phyloP scores from a whole-genome alignment of 2,329 filamentous ascomycete species.

The Sphaerulina populicola region DNA sequence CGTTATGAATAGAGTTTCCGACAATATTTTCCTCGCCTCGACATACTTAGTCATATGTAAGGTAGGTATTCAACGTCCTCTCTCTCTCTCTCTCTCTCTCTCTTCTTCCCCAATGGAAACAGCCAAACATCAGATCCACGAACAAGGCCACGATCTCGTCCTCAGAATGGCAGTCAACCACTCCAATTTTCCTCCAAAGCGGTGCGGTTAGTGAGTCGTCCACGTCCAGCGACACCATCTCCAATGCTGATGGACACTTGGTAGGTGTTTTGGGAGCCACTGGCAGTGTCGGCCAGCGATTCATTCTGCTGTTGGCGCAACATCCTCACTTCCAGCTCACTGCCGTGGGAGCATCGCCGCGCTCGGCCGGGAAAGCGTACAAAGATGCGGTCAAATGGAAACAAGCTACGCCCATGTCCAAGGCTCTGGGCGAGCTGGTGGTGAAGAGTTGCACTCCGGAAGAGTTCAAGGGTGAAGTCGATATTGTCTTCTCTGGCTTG shows the following conservation, averaged over 20 bases:
- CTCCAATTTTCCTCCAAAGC: constrained; percentile 43
- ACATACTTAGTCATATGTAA: neutral
- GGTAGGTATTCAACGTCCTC: neutral
- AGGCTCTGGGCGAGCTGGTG: constrained; percentile 65
- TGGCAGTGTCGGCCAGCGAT: constrained; percentile 89
- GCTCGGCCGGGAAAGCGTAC: constrained; percentile 89
- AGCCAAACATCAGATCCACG: constrained; percentile 17
- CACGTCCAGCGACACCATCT: constrained; percentile 5
- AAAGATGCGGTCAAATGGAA: constrained; percentile 93
- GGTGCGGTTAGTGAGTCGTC: constrained; percentile 41
- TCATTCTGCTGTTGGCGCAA: constrained; percentile 81
- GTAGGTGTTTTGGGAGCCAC: constrained; percentile 73
- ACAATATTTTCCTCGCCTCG: too few species aligned
- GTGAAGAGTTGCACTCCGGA: constrained; percentile 76
- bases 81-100: too few species aligned
- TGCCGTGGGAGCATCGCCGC: constrained; percentile 79
- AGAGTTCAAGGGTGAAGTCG: constrained; percentile 73
- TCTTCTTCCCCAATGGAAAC: constrained; percentile 16
- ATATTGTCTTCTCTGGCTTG: constrained; percentile 85
- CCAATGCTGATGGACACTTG: neutral
- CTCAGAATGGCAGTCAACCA: constrained; percentile 25
- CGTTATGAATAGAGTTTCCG: too few species aligned
- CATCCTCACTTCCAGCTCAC: constrained; percentile 83
- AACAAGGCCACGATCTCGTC: constrained; percentile 16
- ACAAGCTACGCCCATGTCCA: constrained; percentile 74